Conservation (phyloP, 192 early-diverging fungal genomes). For the Coemansia sp. region DNA sequence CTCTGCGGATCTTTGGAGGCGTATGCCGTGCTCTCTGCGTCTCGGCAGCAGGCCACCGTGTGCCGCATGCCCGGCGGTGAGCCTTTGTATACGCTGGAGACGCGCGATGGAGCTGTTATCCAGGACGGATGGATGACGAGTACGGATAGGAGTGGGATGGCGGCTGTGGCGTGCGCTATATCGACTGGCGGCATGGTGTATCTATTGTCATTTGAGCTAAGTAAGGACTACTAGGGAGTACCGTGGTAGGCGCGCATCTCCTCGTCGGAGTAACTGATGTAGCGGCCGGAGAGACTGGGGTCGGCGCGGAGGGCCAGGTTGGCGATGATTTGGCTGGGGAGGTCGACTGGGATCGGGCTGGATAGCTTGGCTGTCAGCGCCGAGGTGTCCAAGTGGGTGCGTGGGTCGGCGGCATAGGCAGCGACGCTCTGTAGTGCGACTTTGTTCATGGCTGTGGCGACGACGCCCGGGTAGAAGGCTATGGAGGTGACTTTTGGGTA, state of each 20-base stretch:
- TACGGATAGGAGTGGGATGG: neutral
- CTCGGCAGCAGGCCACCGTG: constrained; percentile 27
- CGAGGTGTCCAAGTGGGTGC: constrained; percentile 9
- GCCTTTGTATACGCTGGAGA: constrained; percentile 20
- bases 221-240: neutral
- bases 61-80: constrained; percentile 42
- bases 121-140: constrained; percentile 39
- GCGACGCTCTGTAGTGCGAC: constrained; percentile 13
- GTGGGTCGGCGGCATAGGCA: constrained; percentile 2
- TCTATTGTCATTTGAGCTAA: neutral
- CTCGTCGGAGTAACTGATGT: constrained; percentile 20
- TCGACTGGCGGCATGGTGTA: constrained; percentile 24
- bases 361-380: constrained; percentile 20
- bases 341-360: constrained; percentile 15
- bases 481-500: constrained; percentile 71
- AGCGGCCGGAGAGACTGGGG: constrained; percentile 30
- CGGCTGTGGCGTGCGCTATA: constrained; percentile 14
- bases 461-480: constrained; percentile 83
- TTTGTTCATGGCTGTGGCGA: constrained; percentile 78
- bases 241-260: constrained; percentile 30
- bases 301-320: constrained; percentile 39
- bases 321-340: constrained; percentile 38
- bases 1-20: constrained; percentile 34
- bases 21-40: constrained; percentile 34
- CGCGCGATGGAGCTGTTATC: constrained; percentile 5